Percentiles rank a stretch among this genome's conserved stretches.
phyloP scores from a whole-genome alignment of 176 grass and related monocot genomes.

The Pharus latifolius region DNA sequence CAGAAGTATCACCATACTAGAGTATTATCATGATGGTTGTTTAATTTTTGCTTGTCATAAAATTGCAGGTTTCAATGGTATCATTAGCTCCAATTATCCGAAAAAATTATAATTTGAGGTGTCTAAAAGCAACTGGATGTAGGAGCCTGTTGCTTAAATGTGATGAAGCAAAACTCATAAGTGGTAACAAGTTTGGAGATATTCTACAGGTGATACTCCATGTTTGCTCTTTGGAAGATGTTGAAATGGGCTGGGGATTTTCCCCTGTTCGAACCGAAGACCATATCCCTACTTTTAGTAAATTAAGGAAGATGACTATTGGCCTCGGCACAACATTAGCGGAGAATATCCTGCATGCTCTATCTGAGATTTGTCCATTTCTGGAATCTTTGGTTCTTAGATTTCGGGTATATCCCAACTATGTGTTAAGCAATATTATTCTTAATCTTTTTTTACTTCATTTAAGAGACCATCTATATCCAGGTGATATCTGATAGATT shows the following conservation, averaged over 20 bases:
- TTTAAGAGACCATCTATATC: constrained; percentile 16
- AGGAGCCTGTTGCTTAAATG: constrained; percentile 21
- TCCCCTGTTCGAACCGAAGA: constrained; percentile 39
- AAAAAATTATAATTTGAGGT: constrained; percentile 50
- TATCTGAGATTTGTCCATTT: constrained; percentile 60
- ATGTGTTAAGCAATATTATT: background rate
- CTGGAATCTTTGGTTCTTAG: constrained; percentile 58
- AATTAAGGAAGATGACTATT: constrained; percentile 47
- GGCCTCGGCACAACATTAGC: constrained; percentile 67
- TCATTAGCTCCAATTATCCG: constrained; percentile 45
- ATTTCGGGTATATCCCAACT: constrained; percentile 51
- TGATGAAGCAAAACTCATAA: constrained; percentile 14
- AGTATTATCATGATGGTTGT: background rate
- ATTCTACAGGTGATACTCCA: constrained; percentile 35
- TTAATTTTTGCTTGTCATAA: background rate
- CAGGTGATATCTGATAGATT: constrained; percentile 62
- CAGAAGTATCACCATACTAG: background rate
- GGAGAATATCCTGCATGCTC: constrained; percentile 40
- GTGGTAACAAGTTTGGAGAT: constrained; percentile 21
- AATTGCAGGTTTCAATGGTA: constrained; percentile 59
- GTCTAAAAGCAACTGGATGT: constrained; percentile 71
- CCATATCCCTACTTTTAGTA: constrained; percentile 32
- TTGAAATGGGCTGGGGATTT: constrained; percentile 82
- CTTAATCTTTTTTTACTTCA: background rate
- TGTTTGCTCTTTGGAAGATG: constrained; percentile 42